Evolutionary conservation across 192 early-diverging fungal species (phyloP).

Genomic region (Gryganskiella cystojenkinii): DNA sequence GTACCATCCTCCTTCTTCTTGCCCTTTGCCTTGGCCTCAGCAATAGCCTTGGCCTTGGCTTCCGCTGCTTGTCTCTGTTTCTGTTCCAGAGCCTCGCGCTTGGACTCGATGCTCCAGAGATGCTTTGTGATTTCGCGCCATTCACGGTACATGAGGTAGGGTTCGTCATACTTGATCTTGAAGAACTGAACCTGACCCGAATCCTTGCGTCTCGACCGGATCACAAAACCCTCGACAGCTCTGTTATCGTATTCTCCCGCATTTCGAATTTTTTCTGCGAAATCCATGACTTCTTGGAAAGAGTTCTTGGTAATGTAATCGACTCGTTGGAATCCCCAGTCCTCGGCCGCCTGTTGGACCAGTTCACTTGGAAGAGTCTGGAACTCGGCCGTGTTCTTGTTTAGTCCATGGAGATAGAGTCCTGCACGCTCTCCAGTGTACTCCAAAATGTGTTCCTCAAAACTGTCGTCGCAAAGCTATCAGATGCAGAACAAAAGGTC

Average conservation of each 20-base stretch:
- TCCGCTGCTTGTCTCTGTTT: neutral
- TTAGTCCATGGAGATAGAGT: constrained; percentile 93
- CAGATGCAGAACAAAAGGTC: constrained; percentile 14
- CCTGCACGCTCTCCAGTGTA: constrained; percentile 83
- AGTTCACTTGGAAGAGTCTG: constrained; percentile 73
- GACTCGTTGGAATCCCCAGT: constrained; percentile 79
- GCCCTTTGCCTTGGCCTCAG: constrained; percentile 5
- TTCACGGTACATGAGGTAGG: constrained; percentile 95
- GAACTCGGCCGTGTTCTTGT: constrained; percentile 79
- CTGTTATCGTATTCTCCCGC: constrained; percentile 74
- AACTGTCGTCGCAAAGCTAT: constrained; percentile 93
- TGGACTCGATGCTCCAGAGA: constrained; percentile 52
- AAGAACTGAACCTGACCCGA: constrained; percentile 64
- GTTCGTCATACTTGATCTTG: constrained; percentile 97
- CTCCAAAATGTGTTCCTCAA: constrained; percentile 95
- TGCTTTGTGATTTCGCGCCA: constrained; percentile 94
- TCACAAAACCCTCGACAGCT: constrained; percentile 93
- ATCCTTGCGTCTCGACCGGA: constrained; percentile 71
- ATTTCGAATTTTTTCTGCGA: constrained; percentile 74
- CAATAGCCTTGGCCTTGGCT: neutral
- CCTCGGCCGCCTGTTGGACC: constrained; percentile 70
- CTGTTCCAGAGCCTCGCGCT: constrained; percentile 28
- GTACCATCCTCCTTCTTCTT: constrained; percentile 12
- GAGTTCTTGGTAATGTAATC: constrained; percentile 65
- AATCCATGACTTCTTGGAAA: constrained; percentile 69